These are phyloP conservation scores for Diaporthe velutina DNA, from an alignment of 2,329 filamentous ascomycete genomes.

Conservation along the genomic window DNA sequence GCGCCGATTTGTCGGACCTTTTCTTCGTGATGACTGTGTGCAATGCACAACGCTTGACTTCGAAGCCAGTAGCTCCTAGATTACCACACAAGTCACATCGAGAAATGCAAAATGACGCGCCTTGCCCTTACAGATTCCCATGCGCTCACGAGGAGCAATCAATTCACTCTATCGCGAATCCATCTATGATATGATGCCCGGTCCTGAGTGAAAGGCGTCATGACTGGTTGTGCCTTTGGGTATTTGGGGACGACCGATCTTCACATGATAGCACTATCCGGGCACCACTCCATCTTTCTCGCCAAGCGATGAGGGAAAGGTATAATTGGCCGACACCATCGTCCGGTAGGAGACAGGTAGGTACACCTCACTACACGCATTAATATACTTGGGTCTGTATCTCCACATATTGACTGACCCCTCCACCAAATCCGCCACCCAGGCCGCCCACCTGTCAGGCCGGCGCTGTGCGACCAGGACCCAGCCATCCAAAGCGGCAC, in stretches of 20 bases:
- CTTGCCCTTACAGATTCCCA: background rate
- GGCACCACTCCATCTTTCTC: background rate
- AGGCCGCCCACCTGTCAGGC: slow-evolving; percentile 14
- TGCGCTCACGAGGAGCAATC: background rate
- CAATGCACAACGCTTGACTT: background rate
- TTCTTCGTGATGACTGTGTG: background rate
- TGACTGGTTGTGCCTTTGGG: background rate
- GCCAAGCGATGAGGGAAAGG: background rate
- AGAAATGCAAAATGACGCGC: background rate
- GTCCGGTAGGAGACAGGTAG: background rate
- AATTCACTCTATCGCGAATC: background rate
- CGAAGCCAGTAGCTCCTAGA: background rate
- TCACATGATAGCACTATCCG: slow-evolving; percentile 24
- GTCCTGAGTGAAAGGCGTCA: background rate
- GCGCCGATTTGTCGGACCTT: slow-evolving; percentile 26
- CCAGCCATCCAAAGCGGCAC: slow-evolving; percentile 1
- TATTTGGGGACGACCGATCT: slow-evolving; percentile 11
- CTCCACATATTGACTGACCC: background rate
- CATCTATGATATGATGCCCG: background rate
- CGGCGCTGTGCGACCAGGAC: slow-evolving; percentile 14
- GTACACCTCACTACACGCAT: background rate
- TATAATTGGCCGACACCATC: slow-evolving; percentile 14
- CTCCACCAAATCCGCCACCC: background rate
- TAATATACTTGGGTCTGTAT: background rate
- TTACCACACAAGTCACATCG: background rate